phyloP scores from a whole-genome alignment of 495 filamentous ascomycete species.

The Neurospora discreta region DNA sequence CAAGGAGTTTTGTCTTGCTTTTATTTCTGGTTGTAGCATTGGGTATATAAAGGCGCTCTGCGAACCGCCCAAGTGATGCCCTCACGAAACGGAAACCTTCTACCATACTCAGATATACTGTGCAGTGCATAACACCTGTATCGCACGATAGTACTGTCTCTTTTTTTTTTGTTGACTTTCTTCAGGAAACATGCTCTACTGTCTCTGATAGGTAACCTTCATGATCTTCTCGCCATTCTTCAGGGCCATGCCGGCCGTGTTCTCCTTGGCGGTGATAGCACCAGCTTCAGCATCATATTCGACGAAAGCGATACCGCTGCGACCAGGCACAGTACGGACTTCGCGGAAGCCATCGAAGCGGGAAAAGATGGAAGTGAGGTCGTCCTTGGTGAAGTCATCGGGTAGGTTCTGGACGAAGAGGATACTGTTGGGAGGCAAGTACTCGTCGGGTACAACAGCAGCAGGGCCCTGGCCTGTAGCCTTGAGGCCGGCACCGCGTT shows the following conservation, averaged over 20 bases:
- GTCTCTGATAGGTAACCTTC: constrained; percentile 87
- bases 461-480: constrained; percentile 56
- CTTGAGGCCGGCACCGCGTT: constrained; percentile 72
- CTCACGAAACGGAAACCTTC: neutral
- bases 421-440: constrained; percentile 92
- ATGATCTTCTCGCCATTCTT: constrained; percentile 53
- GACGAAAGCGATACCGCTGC: constrained; percentile 88
- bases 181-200: constrained; percentile 34
- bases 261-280: constrained; percentile 91
- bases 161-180: neutral
- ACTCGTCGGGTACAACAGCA: constrained; percentile 87
- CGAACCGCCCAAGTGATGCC: neutral
- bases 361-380: constrained; percentile 68
- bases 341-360: constrained; percentile 93
- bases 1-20: constrained; percentile 9
- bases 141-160: neutral
- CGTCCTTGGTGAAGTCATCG: constrained; percentile 72
- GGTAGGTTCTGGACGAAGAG: constrained; percentile 93
- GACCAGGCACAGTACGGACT: constrained; percentile 75
- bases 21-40: constrained; percentile 6
- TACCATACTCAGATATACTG: neutral
- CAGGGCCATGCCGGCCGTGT: constrained; percentile 78
- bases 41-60: constrained; percentile 7
- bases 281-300: constrained; percentile 88
- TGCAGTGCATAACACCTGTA: neutral